Percentiles rank a stretch among this genome's conserved stretches.
phyloP scores from a whole-genome alignment of 2,329 filamentous ascomycete genomes.

The Ophiostoma ips region DNA sequence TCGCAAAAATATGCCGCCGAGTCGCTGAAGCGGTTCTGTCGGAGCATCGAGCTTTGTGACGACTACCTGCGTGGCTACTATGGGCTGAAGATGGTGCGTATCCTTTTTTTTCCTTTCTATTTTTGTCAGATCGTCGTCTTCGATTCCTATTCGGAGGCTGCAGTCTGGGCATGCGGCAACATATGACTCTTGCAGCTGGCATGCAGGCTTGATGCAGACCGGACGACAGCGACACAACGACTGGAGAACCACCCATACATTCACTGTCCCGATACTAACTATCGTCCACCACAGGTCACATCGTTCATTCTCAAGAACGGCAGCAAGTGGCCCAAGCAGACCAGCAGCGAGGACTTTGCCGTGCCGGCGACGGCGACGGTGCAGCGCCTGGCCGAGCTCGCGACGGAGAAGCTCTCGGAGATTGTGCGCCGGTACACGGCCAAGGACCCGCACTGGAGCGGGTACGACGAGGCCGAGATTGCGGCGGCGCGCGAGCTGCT shows the following conservation, averaged over 20 bases:
- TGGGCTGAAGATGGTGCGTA: conserved; percentile 63
- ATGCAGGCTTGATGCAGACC: too few species aligned
- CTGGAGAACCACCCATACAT: too few species aligned
- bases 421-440: conserved; percentile 53
- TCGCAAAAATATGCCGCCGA: conserved; percentile 47
- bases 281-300: conserved; percentile 26
- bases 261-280: not conserved
- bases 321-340: conserved; percentile 29
- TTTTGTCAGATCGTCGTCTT: not conserved
- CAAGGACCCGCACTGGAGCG: conserved; percentile 53
- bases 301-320: conserved; percentile 33
- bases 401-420: conserved; percentile 61
- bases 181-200: too few species aligned
- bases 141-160: too few species aligned
- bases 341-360: conserved; percentile 26
- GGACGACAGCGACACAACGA: too few species aligned
- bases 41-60: conserved; percentile 87
- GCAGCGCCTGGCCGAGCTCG: conserved; percentile 54
- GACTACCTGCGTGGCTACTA: conserved; percentile 88
- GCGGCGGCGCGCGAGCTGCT: conserved; percentile 56
- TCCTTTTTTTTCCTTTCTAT: not conserved
- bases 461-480: conserved; percentile 59
- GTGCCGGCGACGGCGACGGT: conserved; percentile 45
- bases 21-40: conserved; percentile 70
- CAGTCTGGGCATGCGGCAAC: too few species aligned